phyloP scores from a whole-genome alignment of 352 stramenopile genomes.

The Phytopythium aichiense region DNA sequence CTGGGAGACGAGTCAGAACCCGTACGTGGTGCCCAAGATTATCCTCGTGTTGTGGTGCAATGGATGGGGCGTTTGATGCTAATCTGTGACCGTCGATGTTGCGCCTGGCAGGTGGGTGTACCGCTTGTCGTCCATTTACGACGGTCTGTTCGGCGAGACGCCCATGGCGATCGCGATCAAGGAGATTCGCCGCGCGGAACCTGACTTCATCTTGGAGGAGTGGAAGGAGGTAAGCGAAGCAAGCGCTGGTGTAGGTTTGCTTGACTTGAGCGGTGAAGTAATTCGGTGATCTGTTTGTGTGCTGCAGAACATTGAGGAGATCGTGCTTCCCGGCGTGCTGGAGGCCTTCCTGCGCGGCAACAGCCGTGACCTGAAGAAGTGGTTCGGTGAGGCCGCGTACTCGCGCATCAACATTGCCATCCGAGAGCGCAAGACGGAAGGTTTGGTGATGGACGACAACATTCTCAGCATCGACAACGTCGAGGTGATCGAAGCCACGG shows the following conservation, averaged over 20 bases:
- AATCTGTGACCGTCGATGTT: not conserved
- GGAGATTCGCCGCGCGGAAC: conserved; percentile 95
- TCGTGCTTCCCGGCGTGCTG: conserved; percentile 94
- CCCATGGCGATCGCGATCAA: conserved; percentile 93
- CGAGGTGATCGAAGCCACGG: conserved; percentile 93
- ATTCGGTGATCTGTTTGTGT: conserved; percentile 1
- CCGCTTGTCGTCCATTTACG: conserved; percentile 96
- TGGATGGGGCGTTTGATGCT: not conserved
- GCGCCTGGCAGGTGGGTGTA: conserved; percentile 86
- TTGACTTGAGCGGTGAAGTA: not conserved
- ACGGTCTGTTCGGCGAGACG: conserved; percentile 96
- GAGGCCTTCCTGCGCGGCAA: conserved; percentile 94
- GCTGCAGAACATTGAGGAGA: conserved; percentile 85
- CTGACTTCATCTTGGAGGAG: conserved; percentile 95
- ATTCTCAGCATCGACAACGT: conserved; percentile 96
- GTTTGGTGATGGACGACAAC: conserved; percentile 92
- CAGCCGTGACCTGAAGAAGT: conserved; percentile 95
- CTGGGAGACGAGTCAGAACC: conserved; percentile 99
- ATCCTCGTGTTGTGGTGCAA: not conserved
- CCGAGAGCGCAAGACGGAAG: conserved; percentile 93
- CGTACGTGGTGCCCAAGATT: conserved; percentile 41
- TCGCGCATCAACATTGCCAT: conserved; percentile 94
- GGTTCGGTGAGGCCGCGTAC: conserved; percentile 94
- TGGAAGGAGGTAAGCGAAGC: conserved; percentile 85
- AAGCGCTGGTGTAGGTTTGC: not conserved